Base-by-base conservation (phyloP, 2,329 filamentous ascomycete genomes). In the Zymoseptoria crescenta region DNA sequence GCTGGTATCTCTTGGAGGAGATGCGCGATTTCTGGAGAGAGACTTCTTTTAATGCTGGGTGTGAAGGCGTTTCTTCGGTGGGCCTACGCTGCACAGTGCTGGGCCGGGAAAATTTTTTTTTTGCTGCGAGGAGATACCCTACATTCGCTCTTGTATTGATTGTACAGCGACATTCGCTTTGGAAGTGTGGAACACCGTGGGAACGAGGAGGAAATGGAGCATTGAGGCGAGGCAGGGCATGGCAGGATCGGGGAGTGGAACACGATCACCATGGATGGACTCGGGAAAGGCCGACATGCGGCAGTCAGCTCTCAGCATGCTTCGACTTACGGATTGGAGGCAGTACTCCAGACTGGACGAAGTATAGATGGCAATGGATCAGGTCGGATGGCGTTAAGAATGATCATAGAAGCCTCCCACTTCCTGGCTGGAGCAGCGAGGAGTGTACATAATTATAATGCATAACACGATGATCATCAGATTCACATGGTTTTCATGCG, bases 121-220 rank as follows among this genome's bases (percentile, higher is more conserved):
- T 56, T 55, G 48, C 20, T 54, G 35, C 35, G 35, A 41, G 35
- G 35, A 63, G 60, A 66, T 64, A 66, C 64, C 62, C 64, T 63
- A 64, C 64, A 64, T 60, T 66, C 63, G 64, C 64, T 66, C 60
- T 63, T 60, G 62, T 62, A 62, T 59, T 58, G 58, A 59, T 60
- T 66, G 59, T 63, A 66, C 56, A 62, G 59, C 57, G 54, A 60
- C 64, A 60, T 56, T 64, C 64, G 64, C 64, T 64, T 57, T 53
- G 53, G 62, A 41, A 41, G 54, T 53, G 56, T 50, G 57, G 30
- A 52, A 55, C 54, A 57, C 57, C 56, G 60, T 50, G 49, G 56
- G 51, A 41, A 41, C 35, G 35, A 41, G 35, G 35, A 41, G 35
- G 35, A 41, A 10, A 41, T 41, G 35, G 35, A 41, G 35, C 35